These are phyloP conservation scores for Candida sonorensis DNA, from an alignment of 805 yeast genomes.

Conservation along the genomic window DNA sequence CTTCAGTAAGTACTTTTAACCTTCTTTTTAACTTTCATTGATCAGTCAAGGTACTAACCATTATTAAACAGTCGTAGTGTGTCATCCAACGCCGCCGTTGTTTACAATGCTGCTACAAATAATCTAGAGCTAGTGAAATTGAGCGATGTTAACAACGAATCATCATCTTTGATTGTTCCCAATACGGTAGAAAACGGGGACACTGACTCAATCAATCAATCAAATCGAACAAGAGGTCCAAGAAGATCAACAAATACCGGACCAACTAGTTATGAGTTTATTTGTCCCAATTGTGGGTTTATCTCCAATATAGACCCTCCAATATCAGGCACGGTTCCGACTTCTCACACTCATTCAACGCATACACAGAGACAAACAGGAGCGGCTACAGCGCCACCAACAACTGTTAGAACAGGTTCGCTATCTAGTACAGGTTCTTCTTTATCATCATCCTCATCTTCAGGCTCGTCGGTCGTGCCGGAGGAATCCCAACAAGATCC, in stretches of 20 bases:
- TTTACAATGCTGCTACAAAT: constrained; percentile 23
- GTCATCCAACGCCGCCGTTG: constrained; percentile 21
- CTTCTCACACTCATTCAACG: no score
- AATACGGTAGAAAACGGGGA: background rate
- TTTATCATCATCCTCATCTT: no score
- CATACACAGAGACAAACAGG: no score
- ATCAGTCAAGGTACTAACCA: constrained; percentile 6
- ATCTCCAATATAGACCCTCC: constrained; percentile 10
- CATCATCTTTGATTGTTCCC: no score
- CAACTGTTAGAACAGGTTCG: no score
- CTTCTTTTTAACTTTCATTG: background rate
- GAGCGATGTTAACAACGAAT: constrained; percentile 8
- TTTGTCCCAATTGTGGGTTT: constrained; percentile 25
- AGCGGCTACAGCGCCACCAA: no score
- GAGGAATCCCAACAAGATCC: no score
- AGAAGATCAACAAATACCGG: constrained; percentile 7
- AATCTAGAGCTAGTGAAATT: constrained; percentile 21
- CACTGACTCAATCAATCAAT: background rate
- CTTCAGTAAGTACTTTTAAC: constrained; percentile 8
- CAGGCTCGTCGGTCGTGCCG: no score
- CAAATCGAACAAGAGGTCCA: background rate
- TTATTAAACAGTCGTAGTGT: constrained; percentile 12
- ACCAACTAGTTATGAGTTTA: constrained; percentile 10
- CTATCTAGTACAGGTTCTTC: no score
- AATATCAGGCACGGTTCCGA: no score